Evolutionary conservation across 148 eudicot species (phyloP).

Genomic region (Beta vulgaris): DNA sequence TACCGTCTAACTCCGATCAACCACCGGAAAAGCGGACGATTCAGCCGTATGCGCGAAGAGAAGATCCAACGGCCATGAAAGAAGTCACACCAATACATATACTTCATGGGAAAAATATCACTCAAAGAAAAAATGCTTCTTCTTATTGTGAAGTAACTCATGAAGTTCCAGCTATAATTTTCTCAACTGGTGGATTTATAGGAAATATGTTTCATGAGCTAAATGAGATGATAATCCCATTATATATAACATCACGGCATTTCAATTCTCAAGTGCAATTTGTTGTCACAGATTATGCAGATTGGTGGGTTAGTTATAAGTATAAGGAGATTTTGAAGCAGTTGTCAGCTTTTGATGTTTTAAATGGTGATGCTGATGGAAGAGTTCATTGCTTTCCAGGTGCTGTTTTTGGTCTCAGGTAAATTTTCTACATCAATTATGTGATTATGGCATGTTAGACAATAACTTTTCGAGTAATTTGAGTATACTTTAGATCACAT

Average conservation of each 20-base stretch:
- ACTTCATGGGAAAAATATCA: slow-evolving; percentile 24
- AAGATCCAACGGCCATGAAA: slow-evolving; percentile 29
- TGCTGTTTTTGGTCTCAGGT: slow-evolving; percentile 40
- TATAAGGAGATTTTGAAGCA: slow-evolving; percentile 30
- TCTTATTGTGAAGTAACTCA: slow-evolving; percentile 43
- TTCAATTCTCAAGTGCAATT: slow-evolving; percentile 37
- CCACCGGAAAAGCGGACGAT: slow-evolving; percentile 11
- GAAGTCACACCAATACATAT: slow-evolving; percentile 36
- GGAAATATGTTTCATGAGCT: slow-evolving; percentile 57
- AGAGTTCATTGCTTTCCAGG: slow-evolving; percentile 19
- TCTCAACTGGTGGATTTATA: slow-evolving; percentile 50
- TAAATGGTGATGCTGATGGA: slow-evolving; percentile 30
- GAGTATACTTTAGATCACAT: no score
- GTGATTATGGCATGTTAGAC: neutral
- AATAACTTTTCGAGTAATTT: no score
- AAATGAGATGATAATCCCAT: slow-evolving; percentile 55
- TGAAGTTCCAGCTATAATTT: slow-evolving; percentile 50
- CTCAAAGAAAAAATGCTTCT: slow-evolving; percentile 4
- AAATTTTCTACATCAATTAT: neutral
- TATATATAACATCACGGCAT: slow-evolving; percentile 46
- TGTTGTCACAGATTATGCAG: slow-evolving; percentile 37
- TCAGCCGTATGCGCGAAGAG: slow-evolving; percentile 45
- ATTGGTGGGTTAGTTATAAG: slow-evolving; percentile 31
- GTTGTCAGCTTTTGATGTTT: slow-evolving; percentile 36
- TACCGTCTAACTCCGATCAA: slow-evolving; percentile 26